phyloP scores from a whole-genome alignment of 495 filamentous ascomycete species.

The Astrothelium macrocarpum region DNA sequence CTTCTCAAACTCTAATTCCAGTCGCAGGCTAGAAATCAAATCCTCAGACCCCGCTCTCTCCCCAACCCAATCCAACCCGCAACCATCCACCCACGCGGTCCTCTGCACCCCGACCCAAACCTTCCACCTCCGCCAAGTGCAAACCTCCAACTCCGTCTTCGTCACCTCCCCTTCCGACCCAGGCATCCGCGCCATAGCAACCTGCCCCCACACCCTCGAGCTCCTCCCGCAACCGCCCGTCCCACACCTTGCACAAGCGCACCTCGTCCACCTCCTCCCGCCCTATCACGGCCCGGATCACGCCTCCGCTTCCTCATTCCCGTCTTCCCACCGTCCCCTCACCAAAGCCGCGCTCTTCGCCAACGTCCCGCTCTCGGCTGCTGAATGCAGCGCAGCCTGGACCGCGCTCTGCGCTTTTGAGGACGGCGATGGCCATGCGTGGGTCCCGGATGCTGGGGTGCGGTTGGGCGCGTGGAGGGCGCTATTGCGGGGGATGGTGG shows the following conservation, averaged over 20 bases:
- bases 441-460: slow-evolving; percentile 23
- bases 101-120: slow-evolving; percentile 61
- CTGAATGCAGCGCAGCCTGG: slow-evolving; percentile 31
- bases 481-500: slow-evolving; percentile 19
- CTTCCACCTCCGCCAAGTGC: slow-evolving; percentile 78
- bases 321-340: neutral
- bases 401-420: slow-evolving; percentile 32
- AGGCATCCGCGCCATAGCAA: slow-evolving; percentile 53
- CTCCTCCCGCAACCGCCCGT: slow-evolving; percentile 20
- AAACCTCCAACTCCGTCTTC: slow-evolving; percentile 81
- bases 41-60: slow-evolving; percentile 31
- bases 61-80: slow-evolving; percentile 18
- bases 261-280: slow-evolving; percentile 25
- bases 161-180: slow-evolving; percentile 41
- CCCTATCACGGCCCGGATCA: slow-evolving; percentile 7
- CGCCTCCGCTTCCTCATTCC: slow-evolving; percentile 6
- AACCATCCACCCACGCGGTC: slow-evolving; percentile 53
- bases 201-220: slow-evolving; percentile 67
- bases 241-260: slow-evolving; percentile 16
- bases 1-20: slow-evolving; percentile 34
- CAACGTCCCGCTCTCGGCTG: slow-evolving; percentile 31
- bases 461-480: slow-evolving; percentile 28
- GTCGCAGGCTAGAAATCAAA: slow-evolving; percentile 56
- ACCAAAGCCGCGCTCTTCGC: slow-evolving; percentile 26
- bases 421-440: slow-evolving; percentile 19